phyloP scores from a whole-genome alignment of 345 rosid genomes.

The Euclidium syriacum region DNA sequence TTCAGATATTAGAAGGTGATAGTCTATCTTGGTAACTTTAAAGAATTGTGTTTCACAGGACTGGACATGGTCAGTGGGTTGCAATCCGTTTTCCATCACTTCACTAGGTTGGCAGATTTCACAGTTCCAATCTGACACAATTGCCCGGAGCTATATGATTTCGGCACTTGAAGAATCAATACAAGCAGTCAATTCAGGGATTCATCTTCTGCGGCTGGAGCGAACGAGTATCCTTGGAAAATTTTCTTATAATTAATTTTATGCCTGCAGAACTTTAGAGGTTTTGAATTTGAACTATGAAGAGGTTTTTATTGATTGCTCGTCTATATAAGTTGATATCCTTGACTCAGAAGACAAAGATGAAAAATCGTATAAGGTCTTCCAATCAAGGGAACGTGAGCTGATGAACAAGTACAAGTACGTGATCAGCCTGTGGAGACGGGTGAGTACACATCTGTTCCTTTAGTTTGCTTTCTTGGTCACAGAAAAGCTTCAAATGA shows the following conservation, averaged over 20 bases:
- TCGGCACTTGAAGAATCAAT: slow-evolving; percentile 91
- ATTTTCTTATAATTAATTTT: background rate
- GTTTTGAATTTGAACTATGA: slow-evolving; percentile 2
- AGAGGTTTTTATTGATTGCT: background rate
- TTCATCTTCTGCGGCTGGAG: slow-evolving; percentile 78
- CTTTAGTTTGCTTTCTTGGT: slow-evolving; percentile 12
- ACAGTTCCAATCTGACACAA: slow-evolving; percentile 79
- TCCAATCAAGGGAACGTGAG: slow-evolving; percentile 63
- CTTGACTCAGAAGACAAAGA: slow-evolving; percentile 45
- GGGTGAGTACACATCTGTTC: slow-evolving; percentile 50
- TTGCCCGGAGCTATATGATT: slow-evolving; percentile 88
- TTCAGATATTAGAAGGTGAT: background rate
- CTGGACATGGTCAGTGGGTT: slow-evolving; percentile 98
- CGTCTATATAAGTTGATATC: slow-evolving; percentile 5
- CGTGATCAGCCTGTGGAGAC: slow-evolving; percentile 84
- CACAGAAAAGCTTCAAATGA: background rate
- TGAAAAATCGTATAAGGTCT: slow-evolving; percentile 65
- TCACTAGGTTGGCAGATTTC: slow-evolving; percentile 92
- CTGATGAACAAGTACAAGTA: slow-evolving; percentile 80
- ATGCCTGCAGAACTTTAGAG: background rate
- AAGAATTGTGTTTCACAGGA: slow-evolving; percentile 45
- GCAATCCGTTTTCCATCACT: slow-evolving; percentile 77
- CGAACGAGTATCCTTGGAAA: slow-evolving; percentile 84
- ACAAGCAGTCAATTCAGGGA: slow-evolving; percentile 71
- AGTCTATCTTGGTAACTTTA: background rate